Evolutionary conservation across 495 filamentous ascomycete genomes (phyloP), one percentile per base, ranked within the genome.

Genomic region (Pseudevernia furfuracea): DNA sequence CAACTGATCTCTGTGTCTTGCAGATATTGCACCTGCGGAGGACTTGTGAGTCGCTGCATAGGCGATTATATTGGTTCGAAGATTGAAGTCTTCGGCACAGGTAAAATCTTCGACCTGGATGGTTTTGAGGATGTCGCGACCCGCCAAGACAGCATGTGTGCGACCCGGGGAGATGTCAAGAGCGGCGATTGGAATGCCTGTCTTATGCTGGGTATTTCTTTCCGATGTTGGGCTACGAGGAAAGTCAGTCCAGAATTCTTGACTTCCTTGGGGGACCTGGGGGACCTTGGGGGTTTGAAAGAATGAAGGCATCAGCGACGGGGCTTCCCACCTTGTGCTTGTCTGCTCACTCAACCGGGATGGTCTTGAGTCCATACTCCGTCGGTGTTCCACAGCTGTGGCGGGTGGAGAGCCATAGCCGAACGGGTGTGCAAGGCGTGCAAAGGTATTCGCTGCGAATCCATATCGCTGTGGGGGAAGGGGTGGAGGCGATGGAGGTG

Each of bases 111-210:
- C 83, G 52, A 96, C 81, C 46, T 79, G 82, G 65, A 96, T 81
- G 6, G 88, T 95, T 74, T 92, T 93, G 69, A 96, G 84, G 55
- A 95, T 85, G 67, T 95, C 87, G 65, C 87, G 85, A 36, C 92
- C 90, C 23, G 86, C 92, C 68, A 96, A 80, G 12, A 96, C 82
- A 52, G 88, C 92, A 74, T 87, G 84, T 58, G 85, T 88, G 67
- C 86, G 82, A 68, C 88, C 82, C 41, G 87, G 85, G 28, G 91
- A 94, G 62, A 87, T 84, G 74, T 93, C 92, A 67, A 96, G 78
- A 62, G 87, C 85, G 43, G 83, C 74, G 63, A 96, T 89, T 23
- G 89, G 84, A 30, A 86, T 82, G 52, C 87, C 84, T 32, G 89
- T 91, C 53, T 82, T 79, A 74, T 93, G 52, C 10, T 55, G 88